Evolutionary conservation across 371 early-diverging fungal species (phyloP), one percentile per base, ranked within the genome.

Genomic region (Mortierella sp.): DNA sequence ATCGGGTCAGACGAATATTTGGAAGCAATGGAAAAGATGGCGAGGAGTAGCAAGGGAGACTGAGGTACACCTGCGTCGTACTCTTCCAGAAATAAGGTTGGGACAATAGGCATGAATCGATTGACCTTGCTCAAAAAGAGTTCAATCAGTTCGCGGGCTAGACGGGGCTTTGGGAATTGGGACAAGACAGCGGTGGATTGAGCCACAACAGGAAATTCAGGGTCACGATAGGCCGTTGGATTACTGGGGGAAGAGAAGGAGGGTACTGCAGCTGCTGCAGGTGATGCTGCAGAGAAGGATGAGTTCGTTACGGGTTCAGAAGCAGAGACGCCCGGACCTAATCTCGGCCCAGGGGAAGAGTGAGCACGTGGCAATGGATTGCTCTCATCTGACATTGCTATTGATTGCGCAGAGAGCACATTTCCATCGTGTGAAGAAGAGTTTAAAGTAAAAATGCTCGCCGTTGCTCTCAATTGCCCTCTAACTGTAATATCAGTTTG

Each of bases 61-160:
- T 65, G 66, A 20, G 32, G 55, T n/a, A 65, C 40, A 2, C 66
- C 66, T n/a, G 66, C 55, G 10, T 65, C 66, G 40, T 65, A 65
- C 22, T 65, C 66, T 3, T 65, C 66, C 26, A 65, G 40, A 30
- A 65, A 54, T 39, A 55, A n/a, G 14, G 66, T 39, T 22, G 66
- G 66, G 4, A 65, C 40, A 0, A 65, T 54, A 11, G 66, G 66
- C 39, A 54, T 39, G 24, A 65, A 65, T 16, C 66, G 66, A 22
- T 65, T 65, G 39, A 65, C 55, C n/a, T 65, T 65, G 35, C 55
- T 12, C 14, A 65, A 54, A 40, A 30, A 65, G 24, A 65, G 55
- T 3, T 18, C 66, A 37, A 65, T 65, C 55, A 65, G 40, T 18
- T 65, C 66, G 6, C 66, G 54, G 24, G 66, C 66, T 11, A 65